Conservation (phyloP, 225 moss, liverwort and hornwort genomes). For the Asterella californica region DNA sequence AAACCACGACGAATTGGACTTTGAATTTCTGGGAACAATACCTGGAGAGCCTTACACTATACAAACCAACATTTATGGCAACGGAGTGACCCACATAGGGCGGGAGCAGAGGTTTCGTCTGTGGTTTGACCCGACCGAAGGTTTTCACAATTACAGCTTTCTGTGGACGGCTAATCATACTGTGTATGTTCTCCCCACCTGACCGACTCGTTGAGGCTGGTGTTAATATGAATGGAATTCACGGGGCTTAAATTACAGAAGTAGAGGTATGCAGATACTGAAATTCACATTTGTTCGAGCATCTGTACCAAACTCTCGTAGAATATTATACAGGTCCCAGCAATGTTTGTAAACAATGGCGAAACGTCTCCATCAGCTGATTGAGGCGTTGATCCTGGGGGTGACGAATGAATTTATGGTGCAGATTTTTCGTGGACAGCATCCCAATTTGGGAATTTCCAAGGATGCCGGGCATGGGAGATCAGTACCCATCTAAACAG, state of each 20-base stretch:
- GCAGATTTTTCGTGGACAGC: slow-evolving; percentile 86
- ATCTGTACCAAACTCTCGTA: background rate
- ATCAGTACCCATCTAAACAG: slow-evolving; percentile 68
- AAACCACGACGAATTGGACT: slow-evolving; percentile 84
- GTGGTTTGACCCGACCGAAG: slow-evolving; percentile 89
- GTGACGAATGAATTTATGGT: background rate
- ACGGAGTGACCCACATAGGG: slow-evolving; percentile 70
- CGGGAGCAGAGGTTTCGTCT: slow-evolving; percentile 86
- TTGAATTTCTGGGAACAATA: slow-evolving; percentile 83
- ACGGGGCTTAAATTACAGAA: too few species aligned
- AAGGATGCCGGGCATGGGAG: slow-evolving; percentile 46
- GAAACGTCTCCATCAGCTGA: background rate
- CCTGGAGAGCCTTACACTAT: slow-evolving; percentile 78
- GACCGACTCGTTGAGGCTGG: background rate
- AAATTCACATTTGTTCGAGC: too few species aligned
- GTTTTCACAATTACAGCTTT: slow-evolving; percentile 80
- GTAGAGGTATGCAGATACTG: too few species aligned
- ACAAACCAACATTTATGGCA: slow-evolving; percentile 83
- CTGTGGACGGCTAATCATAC: slow-evolving; percentile 87
- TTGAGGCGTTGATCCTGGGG: background rate
- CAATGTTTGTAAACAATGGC: background rate
- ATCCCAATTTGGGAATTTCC: slow-evolving; percentile 78
- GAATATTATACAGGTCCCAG: background rate
- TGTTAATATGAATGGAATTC: background rate
- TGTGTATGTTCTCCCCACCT: slow-evolving; percentile 44